Evolutionary conservation across 2,329 filamentous ascomycete genomes (phyloP).

Genomic region (Claviceps fusiformis): DNA sequence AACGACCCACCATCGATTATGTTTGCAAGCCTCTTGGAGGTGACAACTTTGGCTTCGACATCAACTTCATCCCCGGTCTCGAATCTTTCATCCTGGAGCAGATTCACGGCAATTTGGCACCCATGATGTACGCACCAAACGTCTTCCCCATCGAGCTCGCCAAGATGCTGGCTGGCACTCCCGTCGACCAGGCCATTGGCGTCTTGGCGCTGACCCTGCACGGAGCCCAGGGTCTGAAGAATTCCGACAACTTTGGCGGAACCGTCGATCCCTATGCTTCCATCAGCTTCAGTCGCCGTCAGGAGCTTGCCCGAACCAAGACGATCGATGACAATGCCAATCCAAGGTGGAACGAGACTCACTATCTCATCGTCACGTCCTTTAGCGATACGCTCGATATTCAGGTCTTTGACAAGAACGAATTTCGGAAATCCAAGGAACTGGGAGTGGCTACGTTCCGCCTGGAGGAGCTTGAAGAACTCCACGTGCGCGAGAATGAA

Average conservation of each 20-base stretch:
- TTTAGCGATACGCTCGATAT: constrained; percentile 80
- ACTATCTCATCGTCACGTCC: constrained; percentile 88
- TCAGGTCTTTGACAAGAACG: constrained; percentile 83
- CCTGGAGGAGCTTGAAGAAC: constrained; percentile 67
- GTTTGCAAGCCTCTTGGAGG: constrained; percentile 96
- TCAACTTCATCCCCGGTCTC: constrained; percentile 95
- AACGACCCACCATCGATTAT: constrained; percentile 82
- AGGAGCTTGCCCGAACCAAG: constrained; percentile 78
- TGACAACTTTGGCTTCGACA: constrained; percentile 91
- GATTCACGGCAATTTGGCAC: constrained; percentile 83
- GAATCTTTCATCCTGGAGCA: constrained; percentile 91
- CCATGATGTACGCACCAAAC: constrained; percentile 97
- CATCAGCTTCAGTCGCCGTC: constrained; percentile 71
- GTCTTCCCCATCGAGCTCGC: constrained; percentile 97
- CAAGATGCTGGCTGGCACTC: constrained; percentile 90
- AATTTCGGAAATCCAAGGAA: constrained; percentile 92
- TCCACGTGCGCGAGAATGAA: constrained; percentile 70
- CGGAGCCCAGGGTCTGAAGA: constrained; percentile 84
- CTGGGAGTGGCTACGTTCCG: constrained; percentile 76
- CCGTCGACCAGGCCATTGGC: constrained; percentile 91
- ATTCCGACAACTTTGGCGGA: constrained; percentile 83
- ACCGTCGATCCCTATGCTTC: constrained; percentile 82
- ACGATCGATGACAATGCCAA: constrained; percentile 71
- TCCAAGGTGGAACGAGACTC: constrained; percentile 91
- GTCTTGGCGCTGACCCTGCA: constrained; percentile 86